Evolutionary conservation across 2,329 filamentous ascomycete species (phyloP), one percentile per base, ranked within the genome.

Genomic region (Dothistroma septosporum): DNA sequence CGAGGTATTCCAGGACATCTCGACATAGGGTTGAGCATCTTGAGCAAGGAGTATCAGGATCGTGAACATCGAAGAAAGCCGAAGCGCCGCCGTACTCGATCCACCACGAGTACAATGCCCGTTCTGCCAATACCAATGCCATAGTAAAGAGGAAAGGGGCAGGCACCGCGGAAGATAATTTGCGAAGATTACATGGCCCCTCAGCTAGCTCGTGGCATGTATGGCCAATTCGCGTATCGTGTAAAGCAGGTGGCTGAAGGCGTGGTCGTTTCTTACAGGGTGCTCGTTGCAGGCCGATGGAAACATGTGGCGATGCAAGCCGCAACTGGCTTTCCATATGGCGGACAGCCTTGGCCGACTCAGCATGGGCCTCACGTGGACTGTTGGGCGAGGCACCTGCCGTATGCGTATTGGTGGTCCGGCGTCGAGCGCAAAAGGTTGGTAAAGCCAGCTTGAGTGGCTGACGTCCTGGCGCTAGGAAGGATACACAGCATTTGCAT

Each of bases 1-100:
- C 10, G 50, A 53, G 9, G 50, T 53, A 19, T 53, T 53, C 50
- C 50, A 53, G 19, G 50, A 53, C 50, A 53, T 53, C 31, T 53
- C 50, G 11, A 53, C 50, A 7, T 53, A 53, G 4, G 50, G 5
- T 21, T 12, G 31, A 31, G 31, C 31, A 32, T 53, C 5, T 21
- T 35, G 50, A 24, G 50, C 50, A 16, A 19, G 50, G 11, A 35
- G 8, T 11, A 32, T 14, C 14, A 35, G 31, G 24, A 35, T 21
- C n/a, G n/a, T 16, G 10, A 19, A 16, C 6, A 21, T 12, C 31
- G 24, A 21, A 21, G 16, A 35, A 19, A 31, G 14, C 31, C 31
- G 21, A 35, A 53, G 12, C 9, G 9, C 50, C 31, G 50, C 50
- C 50, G 35, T 53, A 32, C n/a, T 31, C 8, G 31, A 53, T 28